Evolutionary conservation across 805 yeast species (phyloP).

Genomic region (Brettanomyces custersianus): DNA sequence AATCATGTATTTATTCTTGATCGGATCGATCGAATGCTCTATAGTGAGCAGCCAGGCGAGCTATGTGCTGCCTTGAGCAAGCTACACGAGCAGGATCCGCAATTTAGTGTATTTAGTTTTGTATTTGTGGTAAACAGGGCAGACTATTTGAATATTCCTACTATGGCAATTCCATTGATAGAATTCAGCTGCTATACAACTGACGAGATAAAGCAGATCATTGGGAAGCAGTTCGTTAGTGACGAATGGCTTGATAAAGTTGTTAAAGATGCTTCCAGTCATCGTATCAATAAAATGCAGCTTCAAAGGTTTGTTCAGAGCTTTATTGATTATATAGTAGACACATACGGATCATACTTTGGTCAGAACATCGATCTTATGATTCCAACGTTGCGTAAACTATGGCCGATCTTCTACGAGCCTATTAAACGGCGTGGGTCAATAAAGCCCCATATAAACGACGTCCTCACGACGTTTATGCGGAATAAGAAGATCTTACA

Average conservation of each 20-base stretch:
- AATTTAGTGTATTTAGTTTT: conserved; percentile 25
- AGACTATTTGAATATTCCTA: conserved; percentile 28
- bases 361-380: conserved; percentile 35
- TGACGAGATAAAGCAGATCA: conserved; percentile 28
- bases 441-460: conserved; percentile 16
- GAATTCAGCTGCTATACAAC: conserved; percentile 30
- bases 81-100: conserved; percentile 33
- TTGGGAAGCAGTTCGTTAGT: conserved; percentile 15
- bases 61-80: conserved; percentile 31
- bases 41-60: conserved; percentile 26
- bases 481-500: conserved; percentile 17
- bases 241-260: conserved; percentile 8
- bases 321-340: conserved; percentile 35
- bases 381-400: conserved; percentile 17
- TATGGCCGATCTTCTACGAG: conserved; percentile 24
- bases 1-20: conserved; percentile 33
- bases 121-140: conserved; percentile 33
- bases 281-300: conserved; percentile 7
- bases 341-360: conserved; percentile 34
- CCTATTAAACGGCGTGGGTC: conserved; percentile 15
- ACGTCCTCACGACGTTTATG: conserved; percentile 21
- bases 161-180: conserved; percentile 32
- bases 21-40: conserved; percentile 31
- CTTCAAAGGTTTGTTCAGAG: conserved; percentile 15
- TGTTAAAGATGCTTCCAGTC: too few species aligned